Base-by-base conservation (phyloP, 1,284 basidiomycete genomes). In the Melampsora occidentalis region DNA sequence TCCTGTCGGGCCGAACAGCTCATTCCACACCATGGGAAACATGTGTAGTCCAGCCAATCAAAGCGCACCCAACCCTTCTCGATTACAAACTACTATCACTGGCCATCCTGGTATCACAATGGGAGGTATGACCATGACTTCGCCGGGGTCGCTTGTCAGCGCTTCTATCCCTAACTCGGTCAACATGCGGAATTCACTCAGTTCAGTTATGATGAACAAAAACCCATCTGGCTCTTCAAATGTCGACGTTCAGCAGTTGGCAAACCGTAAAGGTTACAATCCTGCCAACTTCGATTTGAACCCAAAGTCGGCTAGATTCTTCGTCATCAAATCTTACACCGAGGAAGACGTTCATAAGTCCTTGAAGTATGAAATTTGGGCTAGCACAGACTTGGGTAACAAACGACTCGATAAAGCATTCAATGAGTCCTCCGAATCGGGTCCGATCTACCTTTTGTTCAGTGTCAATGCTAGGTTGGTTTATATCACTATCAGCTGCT, bases 311-410 rank as follows among this genome's bases (percentile, higher is more conserved):
- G 93, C 94, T 9, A 88, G 94, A 20, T 97, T 88, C 85, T 97
- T 97, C 81, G 94, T 97, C 39, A 97, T 97, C 87, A 97, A 97
- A 83, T 94, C 92, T 0, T 97, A 95, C 84, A 97, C 94, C 6
- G 94, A 97, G 83, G 94, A 97, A 80, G 94, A 97, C 81, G 95
- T 97, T 1, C 94, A 97, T 39, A 72, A 72, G 53, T 94, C 91
- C 16, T 87, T 96, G 80, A 95, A 96, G 81, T 94, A 94, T 39
- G 94, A 96, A 84, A 97, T 97, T 78, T 97, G 94, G 94, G 93
- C 93, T 77, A 94, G 92, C 20, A 97, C 94, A 0, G 93, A 94
- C 82, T 90, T 94, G 0, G 94, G 94, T 5, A 97, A 97, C 83
- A 96, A 97, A 85, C 87, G 94, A 35, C 88, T 97, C 20, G 94